A percentile compares a stretch with the other conserved stretches of the same genome.
Evolutionary conservation across 179 eudicot genomes (phyloP).

Genomic region (Spergularia azorica): DNA sequence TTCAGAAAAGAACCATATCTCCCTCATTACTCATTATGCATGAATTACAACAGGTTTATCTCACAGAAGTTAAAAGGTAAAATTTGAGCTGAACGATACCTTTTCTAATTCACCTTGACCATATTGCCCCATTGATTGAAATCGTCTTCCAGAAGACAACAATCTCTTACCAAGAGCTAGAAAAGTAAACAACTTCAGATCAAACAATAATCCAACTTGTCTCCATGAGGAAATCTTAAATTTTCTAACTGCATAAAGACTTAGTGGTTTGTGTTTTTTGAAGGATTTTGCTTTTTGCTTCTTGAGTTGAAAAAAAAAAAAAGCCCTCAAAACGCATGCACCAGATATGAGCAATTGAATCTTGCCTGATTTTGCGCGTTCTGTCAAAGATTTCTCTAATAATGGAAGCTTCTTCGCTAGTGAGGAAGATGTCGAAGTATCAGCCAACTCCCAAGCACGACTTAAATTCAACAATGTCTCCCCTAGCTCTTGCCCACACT

Average conservation of each 20-base stretch:
- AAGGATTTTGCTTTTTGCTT: too few relatives aligned
- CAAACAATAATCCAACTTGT: neutral
- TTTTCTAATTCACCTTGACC: conserved; percentile 90
- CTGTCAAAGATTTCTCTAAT: conserved; percentile 47
- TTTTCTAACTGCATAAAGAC: too few relatives aligned
- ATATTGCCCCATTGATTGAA: conserved; percentile 91
- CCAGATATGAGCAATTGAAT: neutral
- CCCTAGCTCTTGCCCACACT: conserved; percentile 92
- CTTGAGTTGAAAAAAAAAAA: too few relatives aligned
- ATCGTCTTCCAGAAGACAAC: conserved; percentile 84
- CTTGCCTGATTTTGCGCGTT: conserved; percentile 67
- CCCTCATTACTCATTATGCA: too few relatives aligned
- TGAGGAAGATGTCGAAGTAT: conserved; percentile 66
- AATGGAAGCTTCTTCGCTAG: conserved; percentile 65
- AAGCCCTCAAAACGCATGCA: neutral
- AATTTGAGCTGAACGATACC: conserved; percentile 41
- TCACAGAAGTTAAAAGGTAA: neutral
- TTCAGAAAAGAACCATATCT: neutral
- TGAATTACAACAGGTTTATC: too few relatives aligned
- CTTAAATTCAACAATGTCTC: conserved; percentile 67
- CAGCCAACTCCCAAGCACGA: conserved; percentile 92
- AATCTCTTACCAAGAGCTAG: conserved; percentile 90
- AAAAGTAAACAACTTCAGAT: conserved; percentile 4
- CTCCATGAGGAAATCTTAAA: too few relatives aligned
- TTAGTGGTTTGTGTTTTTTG: too few relatives aligned